Evolutionary conservation across 2,329 filamentous ascomycete genomes (phyloP).

Genomic region (Xylaria arbuscula): DNA sequence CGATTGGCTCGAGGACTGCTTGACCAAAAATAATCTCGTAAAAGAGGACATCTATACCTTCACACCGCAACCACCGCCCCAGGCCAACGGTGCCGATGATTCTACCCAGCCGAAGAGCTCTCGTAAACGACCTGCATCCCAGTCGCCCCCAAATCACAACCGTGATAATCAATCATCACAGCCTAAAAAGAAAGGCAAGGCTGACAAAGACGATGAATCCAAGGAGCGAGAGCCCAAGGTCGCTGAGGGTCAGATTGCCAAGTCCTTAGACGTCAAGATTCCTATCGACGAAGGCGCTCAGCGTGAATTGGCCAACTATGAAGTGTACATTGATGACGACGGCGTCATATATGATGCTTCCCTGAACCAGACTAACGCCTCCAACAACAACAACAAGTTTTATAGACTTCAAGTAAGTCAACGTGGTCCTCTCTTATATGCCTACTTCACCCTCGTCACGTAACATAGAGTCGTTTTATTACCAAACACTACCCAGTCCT

Average conservation of each 20-base stretch:
- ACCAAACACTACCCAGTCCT: background rate
- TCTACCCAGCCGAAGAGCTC: constrained; percentile 32
- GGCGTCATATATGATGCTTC: constrained; percentile 81
- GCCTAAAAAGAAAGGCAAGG: constrained; percentile 51
- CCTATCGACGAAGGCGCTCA: constrained; percentile 61
- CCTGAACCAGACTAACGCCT: constrained; percentile 80
- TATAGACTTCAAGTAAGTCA: constrained; percentile 74
- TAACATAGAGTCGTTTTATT: background rate
- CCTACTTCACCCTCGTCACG: background rate
- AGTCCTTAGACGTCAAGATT: constrained; percentile 58
- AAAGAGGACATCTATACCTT: constrained; percentile 50
- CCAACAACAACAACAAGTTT: constrained; percentile 84
- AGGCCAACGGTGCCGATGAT: constrained; percentile 22
- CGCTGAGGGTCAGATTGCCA: constrained; percentile 59
- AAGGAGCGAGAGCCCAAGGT: constrained; percentile 35
- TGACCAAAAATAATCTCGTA: constrained; percentile 55
- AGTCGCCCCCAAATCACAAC: constrained; percentile 37
- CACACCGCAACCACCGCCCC: constrained; percentile 25
- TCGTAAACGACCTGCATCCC: constrained; percentile 43
- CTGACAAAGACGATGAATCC: constrained; percentile 36
- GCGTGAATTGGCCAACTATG: constrained; percentile 52
- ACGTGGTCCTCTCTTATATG: constrained; percentile 6
- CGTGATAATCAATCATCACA: constrained; percentile 44
- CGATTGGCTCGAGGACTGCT: constrained; percentile 71
- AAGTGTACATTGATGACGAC: constrained; percentile 73